Evolutionary conservation across 2,329 filamentous ascomycete genomes (phyloP).

Genomic region (Gaeumannomyces tritici): DNA sequence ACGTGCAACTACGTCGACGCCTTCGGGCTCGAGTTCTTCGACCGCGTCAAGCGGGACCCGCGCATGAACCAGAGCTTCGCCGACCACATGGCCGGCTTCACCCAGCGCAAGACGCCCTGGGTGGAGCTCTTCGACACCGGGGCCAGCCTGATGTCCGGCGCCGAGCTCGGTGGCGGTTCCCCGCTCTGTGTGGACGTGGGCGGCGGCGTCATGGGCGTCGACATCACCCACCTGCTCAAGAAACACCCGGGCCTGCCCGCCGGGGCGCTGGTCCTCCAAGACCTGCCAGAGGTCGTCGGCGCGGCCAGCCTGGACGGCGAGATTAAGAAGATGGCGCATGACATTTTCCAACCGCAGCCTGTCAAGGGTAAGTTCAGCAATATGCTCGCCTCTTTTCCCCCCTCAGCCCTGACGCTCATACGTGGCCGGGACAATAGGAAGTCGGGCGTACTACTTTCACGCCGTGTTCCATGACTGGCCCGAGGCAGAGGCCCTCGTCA

Average conservation of each 20-base stretch:
- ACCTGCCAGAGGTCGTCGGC: constrained; percentile 25
- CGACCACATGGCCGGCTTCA: constrained; percentile 24
- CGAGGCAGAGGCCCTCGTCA: constrained; percentile 20
- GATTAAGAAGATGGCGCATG: constrained; percentile 10
- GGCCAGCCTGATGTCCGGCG: constrained; percentile 9
- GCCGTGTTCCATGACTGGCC: constrained; percentile 31
- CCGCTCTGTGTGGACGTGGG: constrained; percentile 14
- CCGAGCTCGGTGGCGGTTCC: not conserved
- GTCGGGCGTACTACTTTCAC: constrained; percentile 29
- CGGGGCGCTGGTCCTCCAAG: constrained; percentile 24
- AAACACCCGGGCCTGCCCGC: constrained; percentile 21
- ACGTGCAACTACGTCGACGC: constrained; percentile 15
- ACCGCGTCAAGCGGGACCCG: constrained; percentile 18
- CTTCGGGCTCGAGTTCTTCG: constrained; percentile 22
- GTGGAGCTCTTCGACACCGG: constrained; percentile 18
- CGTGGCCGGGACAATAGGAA: constrained; percentile 14
- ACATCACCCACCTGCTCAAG: constrained; percentile 5
- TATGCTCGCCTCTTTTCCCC: not conserved
- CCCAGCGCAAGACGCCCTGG: constrained; percentile 22
- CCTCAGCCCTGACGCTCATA: not conserved
- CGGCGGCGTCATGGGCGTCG: constrained; percentile 6
- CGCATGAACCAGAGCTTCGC: constrained; percentile 20
- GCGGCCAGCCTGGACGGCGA: constrained; percentile 9
- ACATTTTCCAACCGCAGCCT: constrained; percentile 15
- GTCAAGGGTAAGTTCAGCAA: constrained; percentile 10